Evolutionary conservation across 2,329 filamentous ascomycete species (phyloP), one percentile per base, ranked within the genome.

Genomic region (Pezicula neosporulosa): DNA sequence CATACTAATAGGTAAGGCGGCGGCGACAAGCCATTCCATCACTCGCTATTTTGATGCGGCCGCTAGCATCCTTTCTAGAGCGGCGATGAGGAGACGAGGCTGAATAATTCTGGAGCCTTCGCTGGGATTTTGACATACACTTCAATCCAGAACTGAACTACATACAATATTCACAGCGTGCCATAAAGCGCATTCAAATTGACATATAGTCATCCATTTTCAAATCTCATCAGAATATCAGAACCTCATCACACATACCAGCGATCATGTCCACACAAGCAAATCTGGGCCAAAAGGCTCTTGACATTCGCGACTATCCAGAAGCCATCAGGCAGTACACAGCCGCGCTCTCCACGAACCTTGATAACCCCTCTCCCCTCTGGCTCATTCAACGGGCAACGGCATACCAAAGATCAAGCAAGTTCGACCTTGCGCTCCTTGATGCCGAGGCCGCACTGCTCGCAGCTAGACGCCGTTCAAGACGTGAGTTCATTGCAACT

Each of bases 301-400:
- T 90, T 51, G 72, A 81, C 27, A 73, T 70, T 8, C 78, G 78
- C 47, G 78, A 92, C 54, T 93, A 83, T 68, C 72, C 77, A 5
- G 75, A 77, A 44, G 91, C 89, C 42, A 81, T 96, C 59, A 67
- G 74, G 35, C 79, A 85, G 60, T 86, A 87, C 56, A 87, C 86
- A 7, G 69, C 74, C 37, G 90, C 89, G 6, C 74, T 96, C 33
- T 72, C 82, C 54, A 76, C 42, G 21, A 44, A 33, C 27, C 10
- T 27, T 5, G 76, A 89, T 3, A 87, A 90, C 1, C 72, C 80
- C 45, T 90, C 90, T 1, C 89, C 90, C 1, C 71, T 81, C 43
- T 97, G 94, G 81, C 86, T 93, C 56, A 82, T 94, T 56, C 84
- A 87, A 59, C 89, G 93, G 18, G 88, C 90, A 4, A 90, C 85